Base-by-base conservation (phyloP, 179 eudicot species). In the Nepenthes alata region DNA sequence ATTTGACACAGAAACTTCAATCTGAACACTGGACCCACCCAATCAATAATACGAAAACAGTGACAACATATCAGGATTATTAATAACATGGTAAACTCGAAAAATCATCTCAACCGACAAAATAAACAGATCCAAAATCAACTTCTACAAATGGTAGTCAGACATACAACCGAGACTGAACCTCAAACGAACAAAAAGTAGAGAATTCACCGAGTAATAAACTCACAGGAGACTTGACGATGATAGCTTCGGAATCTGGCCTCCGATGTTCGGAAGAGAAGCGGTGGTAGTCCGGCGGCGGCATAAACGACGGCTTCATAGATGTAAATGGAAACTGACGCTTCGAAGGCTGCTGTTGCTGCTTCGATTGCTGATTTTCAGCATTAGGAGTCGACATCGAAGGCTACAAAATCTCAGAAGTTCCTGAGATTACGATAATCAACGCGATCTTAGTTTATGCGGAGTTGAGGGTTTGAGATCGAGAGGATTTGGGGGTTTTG, bases 161-260 rank as follows among this genome's bases (percentile, higher is more conserved):
- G 37, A 49, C 55, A 14, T 47, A 12, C 16, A 49, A 41, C 15
- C 60, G 54, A 25, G 11, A 25, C 37, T 65, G 10, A 54, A 41
- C 45, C 8, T 41, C 45, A 41, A 41, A 11, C 57, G 25, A 44
- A 35, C 62, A 37, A 35, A 45, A 66, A 44, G 57, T 9, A 60
- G 6, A 53, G 15, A 55, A 34, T 0, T 6, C 9, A 51, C 41
- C 34, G 3, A 25, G 8, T 25, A 13, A 9, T 5, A 5, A 13
- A 73, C 84, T 71, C 64, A 89, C 97, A 11, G 84, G 84, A 54
- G 91, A 65, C 58, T 81, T 79, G n/a, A 87, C 89, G n/a, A 84
- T 68, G 41, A 87, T 54, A 52, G 72, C 80, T 45, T 84, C 85
- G 0, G 81, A 45, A 10, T 65, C 74, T 2, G 70, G 74, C 53